These are phyloP conservation scores for Cyclotella distinguenda DNA, from an alignment of 108 stramenopile genomes.

Conservation along the genomic window DNA sequence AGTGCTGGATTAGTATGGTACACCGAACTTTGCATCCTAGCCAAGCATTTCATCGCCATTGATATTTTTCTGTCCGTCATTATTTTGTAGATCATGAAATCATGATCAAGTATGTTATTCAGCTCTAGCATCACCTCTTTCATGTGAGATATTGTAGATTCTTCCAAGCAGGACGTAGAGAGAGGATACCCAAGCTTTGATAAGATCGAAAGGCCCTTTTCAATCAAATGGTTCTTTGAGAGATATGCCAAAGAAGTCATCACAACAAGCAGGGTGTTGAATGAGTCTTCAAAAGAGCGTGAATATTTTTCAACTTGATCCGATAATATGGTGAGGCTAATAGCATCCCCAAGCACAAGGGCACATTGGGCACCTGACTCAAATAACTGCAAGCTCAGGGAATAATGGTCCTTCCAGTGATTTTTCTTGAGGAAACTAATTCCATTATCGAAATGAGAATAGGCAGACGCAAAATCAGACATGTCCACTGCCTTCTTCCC, in stretches of 20 bases:
- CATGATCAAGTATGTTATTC: slow-evolving; percentile 4
- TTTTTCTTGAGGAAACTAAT: slow-evolving; percentile 19
- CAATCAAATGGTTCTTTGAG: not conserved
- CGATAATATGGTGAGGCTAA: not conserved
- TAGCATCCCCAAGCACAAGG: slow-evolving; percentile 7
- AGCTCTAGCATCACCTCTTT: slow-evolving; percentile 9
- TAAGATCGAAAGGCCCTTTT: not conserved
- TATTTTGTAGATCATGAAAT: slow-evolving; percentile 1
- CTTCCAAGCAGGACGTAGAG: not conserved
- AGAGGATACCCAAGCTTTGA: slow-evolving; percentile 13
- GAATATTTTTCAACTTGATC: slow-evolving; percentile 3
- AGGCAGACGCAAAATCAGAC: slow-evolving; percentile 30
- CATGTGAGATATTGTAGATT: not conserved
- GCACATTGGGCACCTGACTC: slow-evolving; percentile 7
- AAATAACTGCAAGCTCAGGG: slow-evolving; percentile 26
- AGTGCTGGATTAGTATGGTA: not conserved
- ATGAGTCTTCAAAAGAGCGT: slow-evolving; percentile 2
- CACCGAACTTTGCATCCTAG: not conserved
- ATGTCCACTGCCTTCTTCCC: slow-evolving; percentile 31
- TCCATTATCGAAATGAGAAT: slow-evolving; percentile 21
- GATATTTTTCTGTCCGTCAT: slow-evolving; percentile 7
- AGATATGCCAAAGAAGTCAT: not conserved
- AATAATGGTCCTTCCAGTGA: slow-evolving; percentile 30
- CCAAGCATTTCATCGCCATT: slow-evolving; percentile 22
- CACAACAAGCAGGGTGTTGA: not conserved